Evolutionary conservation across 2,329 filamentous ascomycete species (phyloP), one percentile per base, ranked within the genome.

Genomic region (Fusarium euwallaceae): DNA sequence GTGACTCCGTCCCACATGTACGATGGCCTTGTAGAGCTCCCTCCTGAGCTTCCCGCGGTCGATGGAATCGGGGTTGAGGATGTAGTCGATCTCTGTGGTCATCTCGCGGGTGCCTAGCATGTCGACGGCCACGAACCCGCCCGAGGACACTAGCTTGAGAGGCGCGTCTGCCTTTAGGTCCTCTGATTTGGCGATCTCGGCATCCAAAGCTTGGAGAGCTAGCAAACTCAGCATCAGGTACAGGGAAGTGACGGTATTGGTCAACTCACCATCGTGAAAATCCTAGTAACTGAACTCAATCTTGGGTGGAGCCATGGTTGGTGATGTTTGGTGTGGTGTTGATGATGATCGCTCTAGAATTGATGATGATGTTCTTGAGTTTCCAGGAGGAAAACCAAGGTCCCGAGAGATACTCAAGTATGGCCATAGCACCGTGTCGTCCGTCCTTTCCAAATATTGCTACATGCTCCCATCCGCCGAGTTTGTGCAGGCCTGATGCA

Each of bases 1-100:
- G 17, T 32, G 48, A n/a, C 10, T 32, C 48, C 6, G 24, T 32
- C 27, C 27, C 6, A 55, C 27, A 32, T n/a, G 48, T 14, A 12
- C 17, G 3, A 32, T 55, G 17, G 48, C 48, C 12, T 8, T 55
- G 17, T 55, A 32, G 48, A 55, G 27, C 48, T 55, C 27, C 6
- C 48, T 20, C 17, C 27, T 32, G 27, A 55, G 11, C 48, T 55
- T 32, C 10, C 2, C 27, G 17, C 2, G 6, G 27, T 32, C 10
- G 48, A 12, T 29, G 20, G 48, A 55, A 7, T 55, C 27, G 27
- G 48, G 48, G 11, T 5, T 20, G 24, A 55, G n/a, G 24, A 55
- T 55, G 48, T 20, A 55, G 27, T 55, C 27, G 17, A 55, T 55
- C 48, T 55, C 27, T 8, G 27, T 55, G 48, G 48, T 55, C 17